Conservation (phyloP, 352 stramenopile species). For the Saprolegnia diclina region DNA sequence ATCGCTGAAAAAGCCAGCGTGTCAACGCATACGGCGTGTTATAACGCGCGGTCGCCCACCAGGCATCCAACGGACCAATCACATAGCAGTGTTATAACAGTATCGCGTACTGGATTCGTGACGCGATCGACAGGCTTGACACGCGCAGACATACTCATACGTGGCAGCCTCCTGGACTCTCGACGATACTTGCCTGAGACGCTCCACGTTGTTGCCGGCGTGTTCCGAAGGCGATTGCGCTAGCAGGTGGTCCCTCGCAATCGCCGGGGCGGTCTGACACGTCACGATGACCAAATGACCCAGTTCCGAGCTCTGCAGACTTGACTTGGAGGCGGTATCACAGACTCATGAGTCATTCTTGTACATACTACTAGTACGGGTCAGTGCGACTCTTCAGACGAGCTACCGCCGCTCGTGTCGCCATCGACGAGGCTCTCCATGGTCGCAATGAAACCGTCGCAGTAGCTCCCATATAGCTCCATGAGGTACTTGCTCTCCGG, state of each 20-base stretch:
- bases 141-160: no score
- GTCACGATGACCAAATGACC: no score
- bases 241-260: no score
- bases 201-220: no score
- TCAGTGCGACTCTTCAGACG: not conserved
- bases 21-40: not conserved
- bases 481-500: slow-evolving; percentile 14
- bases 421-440: slow-evolving; percentile 1
- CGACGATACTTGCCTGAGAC: no score
- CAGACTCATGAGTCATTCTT: no score
- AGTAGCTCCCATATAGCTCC: slow-evolving; percentile 10
- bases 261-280: no score
- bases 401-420: not conserved
- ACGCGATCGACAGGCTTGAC: not conserved
- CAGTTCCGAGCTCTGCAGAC: no score
- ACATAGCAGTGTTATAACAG: not conserved
- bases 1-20: not conserved
- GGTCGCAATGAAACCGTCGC: slow-evolving; percentile 2
- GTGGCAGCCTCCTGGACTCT: no score
- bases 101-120: not conserved
- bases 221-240: no score
- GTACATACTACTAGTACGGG: no score
- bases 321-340: no score
- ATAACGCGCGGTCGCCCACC: not conserved
- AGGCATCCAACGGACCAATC: not conserved